Evolutionary conservation across 768 basidiomycete genomes (phyloP).

Genomic region (Leccinum variicolor): DNA sequence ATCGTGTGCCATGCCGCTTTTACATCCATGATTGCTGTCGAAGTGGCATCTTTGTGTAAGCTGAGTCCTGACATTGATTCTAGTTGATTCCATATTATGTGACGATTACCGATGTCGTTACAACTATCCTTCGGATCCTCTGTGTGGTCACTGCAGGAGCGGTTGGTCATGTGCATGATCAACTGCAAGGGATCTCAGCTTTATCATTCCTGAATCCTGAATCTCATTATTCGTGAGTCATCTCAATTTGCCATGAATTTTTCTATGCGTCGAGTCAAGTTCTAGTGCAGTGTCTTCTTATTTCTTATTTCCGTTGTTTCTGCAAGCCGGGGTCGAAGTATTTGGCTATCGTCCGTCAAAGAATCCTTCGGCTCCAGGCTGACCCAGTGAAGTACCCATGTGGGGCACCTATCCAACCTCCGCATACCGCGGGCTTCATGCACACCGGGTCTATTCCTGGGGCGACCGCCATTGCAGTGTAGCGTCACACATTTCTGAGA

Average conservation of each 20-base stretch:
- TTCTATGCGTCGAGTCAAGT: slow-evolving; percentile 20
- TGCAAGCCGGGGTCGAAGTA: slow-evolving; percentile 22
- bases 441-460: background rate
- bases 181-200: slow-evolving; percentile 18
- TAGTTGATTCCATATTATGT: background rate
- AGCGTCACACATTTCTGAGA: background rate
- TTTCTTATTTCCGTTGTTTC: slow-evolving; percentile 25
- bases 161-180: background rate
- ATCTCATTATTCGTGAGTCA: slow-evolving; percentile 32
- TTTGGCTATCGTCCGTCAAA: slow-evolving; percentile 35
- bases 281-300: slow-evolving; percentile 27
- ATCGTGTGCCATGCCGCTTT: too few relatives aligned
- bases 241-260: background rate
- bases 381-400: slow-evolving; percentile 3
- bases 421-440: background rate
- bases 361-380: slow-evolving; percentile 19
- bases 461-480: background rate
- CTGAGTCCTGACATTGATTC: too few relatives aligned
- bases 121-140: slow-evolving; percentile 34
- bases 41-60: slow-evolving; percentile 36
- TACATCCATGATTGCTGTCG: slow-evolving; percentile 21
- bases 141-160: slow-evolving; percentile 34
- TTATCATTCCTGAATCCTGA: slow-evolving; percentile 36
- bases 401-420: background rate
- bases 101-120: background rate